Evolutionary conservation across 1,284 basidiomycete species (phyloP), one percentile per base, ranked within the genome.

Genomic region (Hemileia vastatrix): DNA sequence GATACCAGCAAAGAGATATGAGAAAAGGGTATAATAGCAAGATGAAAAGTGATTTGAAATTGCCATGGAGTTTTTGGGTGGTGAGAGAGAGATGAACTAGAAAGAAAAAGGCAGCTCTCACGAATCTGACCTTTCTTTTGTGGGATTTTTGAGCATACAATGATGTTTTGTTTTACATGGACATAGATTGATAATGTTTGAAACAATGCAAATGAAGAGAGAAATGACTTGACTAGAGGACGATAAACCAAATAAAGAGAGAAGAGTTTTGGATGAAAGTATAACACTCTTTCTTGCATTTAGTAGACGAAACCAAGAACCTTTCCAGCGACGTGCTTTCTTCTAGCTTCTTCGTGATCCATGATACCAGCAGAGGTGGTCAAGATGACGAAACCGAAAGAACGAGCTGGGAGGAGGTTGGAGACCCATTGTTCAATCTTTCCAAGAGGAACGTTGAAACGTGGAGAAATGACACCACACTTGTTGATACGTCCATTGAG

Each of bases 311-410:
- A 75, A 55, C 73, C 73, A 53, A 75, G 71, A 64, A 75, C 73
- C 69, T 75, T 75, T 59, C 73, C 73, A 58, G 69, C 72, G 57
- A 71, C 72, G 69, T 75, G 73, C 68, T 75, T 75, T 57, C 73
- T 69, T 60, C 72, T 67, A 24, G 73, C 73, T 70, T 75, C 73
- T 66, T 74, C 71, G 69, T 75, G 73, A 70, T 75, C 73, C 70
- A 75, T 72, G 62, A 75, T 74, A 64, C 73, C 73, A 60, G 73
- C 66, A 59, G 72, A 73, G 64, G 73, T 75, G 65, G 73, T 75
- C 32, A 75, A 65, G 32, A 97, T 96, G 79, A 98, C 88, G 78
- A 87, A 87, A 64, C 94, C 94, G 80, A 98, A 97, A 57, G 87
- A 87, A 86, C 94, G 87, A 74, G 92, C 85, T 65, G 92, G 45